These are phyloP conservation scores for Stagonosporopsis tanaceti DNA, from an alignment of 2,329 filamentous ascomycete species.

Conservation along the genomic window DNA sequence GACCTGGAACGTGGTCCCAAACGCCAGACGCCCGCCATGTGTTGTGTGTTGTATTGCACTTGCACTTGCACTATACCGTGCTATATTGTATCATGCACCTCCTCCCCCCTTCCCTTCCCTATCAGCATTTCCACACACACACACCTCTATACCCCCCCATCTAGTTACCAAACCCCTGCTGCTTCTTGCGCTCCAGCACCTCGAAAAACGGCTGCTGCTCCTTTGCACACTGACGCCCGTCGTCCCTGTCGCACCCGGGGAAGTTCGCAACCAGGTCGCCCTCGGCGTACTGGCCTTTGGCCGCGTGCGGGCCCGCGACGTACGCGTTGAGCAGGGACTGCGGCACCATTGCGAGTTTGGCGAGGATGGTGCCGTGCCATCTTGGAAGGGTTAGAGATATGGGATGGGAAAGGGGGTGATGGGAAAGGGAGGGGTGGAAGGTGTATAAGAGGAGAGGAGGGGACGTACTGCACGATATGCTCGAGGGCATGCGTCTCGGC, in stretches of 20 bases:
- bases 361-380: slow-evolving; percentile 96
- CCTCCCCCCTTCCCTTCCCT: neutral
- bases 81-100: too few species aligned
- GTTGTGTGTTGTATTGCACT: too few species aligned
- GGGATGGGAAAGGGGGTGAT: too few species aligned
- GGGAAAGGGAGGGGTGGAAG: too few species aligned
- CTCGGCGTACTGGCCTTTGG: slow-evolving; percentile 72
- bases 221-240: slow-evolving; percentile 69
- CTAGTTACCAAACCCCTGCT: slow-evolving; percentile 14
- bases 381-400: slow-evolving; percentile 61
- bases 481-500: slow-evolving; percentile 89
- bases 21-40: slow-evolving; percentile 14
- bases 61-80: too few species aligned
- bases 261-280: slow-evolving; percentile 88
- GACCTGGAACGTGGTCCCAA: neutral
- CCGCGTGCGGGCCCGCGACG: slow-evolving; percentile 49
- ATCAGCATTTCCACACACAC: too few species aligned
- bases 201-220: slow-evolving; percentile 68
- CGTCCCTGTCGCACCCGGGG: slow-evolving; percentile 69
- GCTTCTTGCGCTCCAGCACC: slow-evolving; percentile 38
- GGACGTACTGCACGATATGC: slow-evolving; percentile 59
- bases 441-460: too few species aligned
- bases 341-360: slow-evolving; percentile 87
- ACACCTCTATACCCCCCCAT: too few species aligned
- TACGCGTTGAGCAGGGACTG: slow-evolving; percentile 87